Conservation (phyloP, 208 protist species). For the Leishmania martiniquensis region DNA sequence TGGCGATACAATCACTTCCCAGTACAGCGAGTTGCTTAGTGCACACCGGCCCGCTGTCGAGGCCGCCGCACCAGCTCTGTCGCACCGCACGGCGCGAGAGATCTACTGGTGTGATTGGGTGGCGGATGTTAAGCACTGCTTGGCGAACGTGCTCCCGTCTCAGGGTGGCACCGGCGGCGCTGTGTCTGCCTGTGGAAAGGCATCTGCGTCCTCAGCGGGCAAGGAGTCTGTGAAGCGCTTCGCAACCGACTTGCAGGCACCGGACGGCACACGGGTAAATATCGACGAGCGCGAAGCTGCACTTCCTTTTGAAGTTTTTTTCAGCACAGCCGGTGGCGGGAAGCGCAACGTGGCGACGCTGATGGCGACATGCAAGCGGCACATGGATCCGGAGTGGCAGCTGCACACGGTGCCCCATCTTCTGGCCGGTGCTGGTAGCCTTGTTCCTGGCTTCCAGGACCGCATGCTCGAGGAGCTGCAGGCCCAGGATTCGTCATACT, state of each 20-base stretch:
- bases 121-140: slow-evolving; percentile 41
- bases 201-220: background rate
- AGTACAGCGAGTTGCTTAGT: slow-evolving; percentile 37
- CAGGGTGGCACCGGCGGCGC: background rate
- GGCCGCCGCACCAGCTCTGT: slow-evolving; percentile 18
- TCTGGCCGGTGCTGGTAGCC: slow-evolving; percentile 52
- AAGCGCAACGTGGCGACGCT: slow-evolving; percentile 48
- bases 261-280: slow-evolving; percentile 26
- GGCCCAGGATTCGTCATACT: slow-evolving; percentile 75
- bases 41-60: slow-evolving; percentile 27
- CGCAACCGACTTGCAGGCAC: slow-evolving; percentile 19
- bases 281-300: slow-evolving; percentile 24
- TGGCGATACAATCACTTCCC: slow-evolving; percentile 56
- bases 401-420: slow-evolving; percentile 72
- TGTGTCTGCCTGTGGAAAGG: background rate
- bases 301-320: slow-evolving; percentile 67
- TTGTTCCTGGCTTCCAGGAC: slow-evolving; percentile 51
- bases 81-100: slow-evolving; percentile 9
- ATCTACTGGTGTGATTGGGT: slow-evolving; percentile 32
- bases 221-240: background rate
- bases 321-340: slow-evolving; percentile 23
- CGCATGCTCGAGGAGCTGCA: slow-evolving; percentile 66
- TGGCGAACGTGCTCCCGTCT: slow-evolving; percentile 23
- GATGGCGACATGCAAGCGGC: slow-evolving; percentile 47
- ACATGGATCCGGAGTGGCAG: slow-evolving; percentile 80